Evolutionary conservation across 352 stramenopile genomes (phyloP), one percentile per base, ranked within the genome.

Genomic region (Ochromonadaceae sp.): DNA sequence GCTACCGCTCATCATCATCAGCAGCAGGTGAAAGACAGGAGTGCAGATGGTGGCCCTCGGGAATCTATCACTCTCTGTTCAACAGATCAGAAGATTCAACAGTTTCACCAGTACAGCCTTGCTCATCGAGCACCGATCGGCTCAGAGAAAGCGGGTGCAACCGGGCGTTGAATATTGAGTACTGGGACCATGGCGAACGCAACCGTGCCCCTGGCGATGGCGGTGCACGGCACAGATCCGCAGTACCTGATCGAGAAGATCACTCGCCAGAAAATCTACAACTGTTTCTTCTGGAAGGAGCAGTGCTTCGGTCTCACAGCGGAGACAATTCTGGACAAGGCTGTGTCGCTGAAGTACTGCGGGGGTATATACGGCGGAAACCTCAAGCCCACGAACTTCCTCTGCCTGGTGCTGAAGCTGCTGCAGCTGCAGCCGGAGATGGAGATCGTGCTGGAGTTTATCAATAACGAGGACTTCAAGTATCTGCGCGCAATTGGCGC

Each of bases 161-260:
- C n/a, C n/a, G n/a, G n/a, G n/a, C n/a, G n/a, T n/a, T n/a, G n/a
- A n/a, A n/a, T n/a, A n/a, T n/a, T n/a, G n/a, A n/a, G n/a, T n/a
- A n/a, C n/a, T n/a, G n/a, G n/a, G n/a, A n/a, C n/a, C n/a, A 76
- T 73, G 67, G 61, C 72, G 70, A 97, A 97, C 73, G 70, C 84
- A 26, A 96, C 90, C 36, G 89, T 95, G 70, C 79, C 84, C 5
- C 69, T 87, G 15, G 89, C 90, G 41, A 75, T 81, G 53, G 83
- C 79, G 52, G 78, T 98, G 14, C 90, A 97, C 69, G 92, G 92
- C 35, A 92, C 91, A 47, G 95, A 98, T 72, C 89, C 92, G 63
- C 90, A 98, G 79, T 90, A 96, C 67, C 77, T 98, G 28, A 85
- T 98, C 67, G 92, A 98, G 78, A 96, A 97, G 77, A 97, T 98